phyloP scores from a whole-genome alignment of 129 eudicot species.

The Rutidosis leptorrhynchoides region DNA sequence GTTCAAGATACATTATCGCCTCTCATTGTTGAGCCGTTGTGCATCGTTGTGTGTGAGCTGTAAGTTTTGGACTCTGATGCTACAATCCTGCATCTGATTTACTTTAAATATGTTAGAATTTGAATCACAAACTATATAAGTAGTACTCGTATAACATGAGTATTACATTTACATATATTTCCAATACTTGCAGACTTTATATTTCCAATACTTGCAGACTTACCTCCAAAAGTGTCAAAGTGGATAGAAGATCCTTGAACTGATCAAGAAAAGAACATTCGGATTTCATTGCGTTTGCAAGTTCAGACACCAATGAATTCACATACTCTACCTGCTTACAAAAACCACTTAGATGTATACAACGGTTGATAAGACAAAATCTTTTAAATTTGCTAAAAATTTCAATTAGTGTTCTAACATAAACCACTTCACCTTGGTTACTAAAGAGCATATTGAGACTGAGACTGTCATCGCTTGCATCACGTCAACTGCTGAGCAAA shows the following conservation, averaged over 20 bases:
- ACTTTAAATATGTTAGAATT: conserved; percentile 2
- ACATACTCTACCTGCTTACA: conserved; percentile 57
- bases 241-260: conserved; percentile 63
- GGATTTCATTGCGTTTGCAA: conserved; percentile 41
- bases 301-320: conserved; percentile 59
- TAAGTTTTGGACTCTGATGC: conserved; percentile 54
- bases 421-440: conserved; percentile 42
- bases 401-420: not conserved
- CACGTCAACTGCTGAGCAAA: conserved; percentile 71
- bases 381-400: not conserved
- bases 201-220: not conserved
- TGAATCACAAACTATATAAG: not conserved
- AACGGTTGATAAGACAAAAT: not conserved
- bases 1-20: conserved; percentile 29
- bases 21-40: conserved; percentile 30
- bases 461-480: conserved; percentile 72
- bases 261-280: conserved; percentile 58
- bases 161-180: not conserved
- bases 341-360: not conserved
- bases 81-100: conserved; percentile 61
- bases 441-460: conserved; percentile 55
- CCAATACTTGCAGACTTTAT: not conserved
- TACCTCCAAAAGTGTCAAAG: conserved; percentile 68
- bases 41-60: conserved; percentile 41
- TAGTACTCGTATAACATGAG: not conserved